Conservation (phyloP, 805 yeast species). For the Candida xiaguanensis region DNA sequence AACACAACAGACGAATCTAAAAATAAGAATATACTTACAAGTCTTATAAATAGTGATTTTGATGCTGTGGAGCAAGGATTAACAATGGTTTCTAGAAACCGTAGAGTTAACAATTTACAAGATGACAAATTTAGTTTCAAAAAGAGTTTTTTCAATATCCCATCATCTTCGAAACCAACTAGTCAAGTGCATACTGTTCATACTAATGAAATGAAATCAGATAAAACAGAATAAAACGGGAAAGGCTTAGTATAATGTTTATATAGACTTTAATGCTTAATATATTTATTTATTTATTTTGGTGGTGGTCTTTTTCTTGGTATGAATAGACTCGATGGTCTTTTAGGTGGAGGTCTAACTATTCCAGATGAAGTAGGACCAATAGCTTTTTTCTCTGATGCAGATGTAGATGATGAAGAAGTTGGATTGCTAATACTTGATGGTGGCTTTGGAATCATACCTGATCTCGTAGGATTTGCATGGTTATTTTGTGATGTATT, state of each 20-base stretch:
- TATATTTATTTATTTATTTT: neutral
- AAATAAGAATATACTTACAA: neutral
- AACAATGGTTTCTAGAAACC: slow-evolving; percentile 1
- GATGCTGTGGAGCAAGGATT: slow-evolving; percentile 8
- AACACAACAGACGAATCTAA: slow-evolving; percentile 1
- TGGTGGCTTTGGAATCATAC: slow-evolving; percentile 3
- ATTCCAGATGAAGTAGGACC: slow-evolving; percentile 11
- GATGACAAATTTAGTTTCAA: slow-evolving; percentile 1
- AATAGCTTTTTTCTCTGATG: neutral
- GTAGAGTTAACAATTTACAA: neutral
- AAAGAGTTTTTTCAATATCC: neutral
- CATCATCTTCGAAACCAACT: slow-evolving; percentile 7
- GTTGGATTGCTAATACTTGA: too few relatives aligned
- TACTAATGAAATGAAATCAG: neutral
- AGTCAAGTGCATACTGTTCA: slow-evolving; percentile 3
- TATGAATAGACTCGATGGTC: slow-evolving; percentile 6
- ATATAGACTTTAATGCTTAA: neutral
- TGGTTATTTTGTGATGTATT: neutral
- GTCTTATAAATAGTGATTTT: slow-evolving; percentile 2
- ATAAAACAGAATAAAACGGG: neutral
- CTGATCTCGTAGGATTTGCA: slow-evolving; percentile 7
- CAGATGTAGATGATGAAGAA: too few relatives aligned
- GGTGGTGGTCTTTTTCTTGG: slow-evolving; percentile 5
- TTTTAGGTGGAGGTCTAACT: slow-evolving; percentile 7
- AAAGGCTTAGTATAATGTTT: neutral